Evolutionary conservation across 768 basidiomycete species (phyloP), one percentile per base, ranked within the genome.

Genomic region (Terana coerulea): DNA sequence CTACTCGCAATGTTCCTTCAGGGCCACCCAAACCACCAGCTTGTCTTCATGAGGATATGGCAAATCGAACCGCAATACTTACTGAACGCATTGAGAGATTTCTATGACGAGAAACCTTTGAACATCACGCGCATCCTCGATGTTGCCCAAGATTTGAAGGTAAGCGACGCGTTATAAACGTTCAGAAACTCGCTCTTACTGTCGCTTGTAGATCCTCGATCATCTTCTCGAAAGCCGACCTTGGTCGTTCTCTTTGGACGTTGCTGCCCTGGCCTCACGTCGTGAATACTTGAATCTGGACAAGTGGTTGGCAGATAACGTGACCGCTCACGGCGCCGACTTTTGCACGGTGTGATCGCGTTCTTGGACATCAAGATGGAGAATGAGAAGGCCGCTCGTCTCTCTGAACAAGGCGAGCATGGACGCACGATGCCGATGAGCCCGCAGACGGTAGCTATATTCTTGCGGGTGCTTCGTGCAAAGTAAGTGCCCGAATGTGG

Each of bases 31-130:
- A 94, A 94, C 59, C 93, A 97, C 61, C 92, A 97, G 59, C 80
- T 99, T 9, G 94, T 98, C 51, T 98, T 98, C 73, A 93, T 95
- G 83, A 81, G 93, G 42, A 84, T 99, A 49, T 95, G 91, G 88
- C 91, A 95, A 62, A 86, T 91, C 36, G 83, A 93, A 61, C 90
- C 89, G 0, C 73, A 83, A 0, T 91, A 94, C 66, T 79, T 98
- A 45, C 86, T 92, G 4, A 79, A 84, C 50, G 91, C 92, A 6
- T 88, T 98, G 69, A 82, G 87, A 26, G 91, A 93, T 56, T 95
- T 93, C 64, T 97, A 98, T 68, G 80, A 86, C 42, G 92, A 95
- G 61, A 91, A 84, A 55, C 90, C 91, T 34, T 78, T 94, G 49
- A 97, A 98, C 64, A 91, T 98, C 49, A 93, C 92, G 14, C 79